phyloP scores from a whole-genome alignment of 2,329 filamentous ascomycete genomes.

The Trichoderma breve region DNA sequence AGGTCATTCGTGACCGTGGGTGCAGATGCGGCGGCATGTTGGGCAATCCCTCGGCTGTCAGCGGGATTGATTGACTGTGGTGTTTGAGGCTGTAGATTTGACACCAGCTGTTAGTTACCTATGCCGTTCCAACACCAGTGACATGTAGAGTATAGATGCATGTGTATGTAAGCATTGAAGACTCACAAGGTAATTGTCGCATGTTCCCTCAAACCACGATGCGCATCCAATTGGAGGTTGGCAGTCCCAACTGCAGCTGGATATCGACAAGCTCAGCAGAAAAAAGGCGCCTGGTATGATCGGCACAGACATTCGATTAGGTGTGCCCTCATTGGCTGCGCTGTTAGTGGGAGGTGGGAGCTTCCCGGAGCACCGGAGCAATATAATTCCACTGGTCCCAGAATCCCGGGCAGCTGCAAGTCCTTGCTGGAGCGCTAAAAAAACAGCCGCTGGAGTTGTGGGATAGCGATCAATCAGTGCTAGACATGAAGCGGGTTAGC shows the following conservation, averaged over 20 bases:
- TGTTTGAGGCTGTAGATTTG: not conserved
- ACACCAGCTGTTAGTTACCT: not conserved
- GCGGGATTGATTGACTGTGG: constrained; percentile 1
- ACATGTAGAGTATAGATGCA: not conserved
- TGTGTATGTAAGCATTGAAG: not conserved
- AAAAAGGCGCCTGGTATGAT: constrained; percentile 19
- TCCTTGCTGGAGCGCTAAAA: not conserved
- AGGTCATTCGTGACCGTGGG: constrained; percentile 88
- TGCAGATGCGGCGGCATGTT: constrained; percentile 84
- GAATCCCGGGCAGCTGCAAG: not conserved
- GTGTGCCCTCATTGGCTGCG: constrained; percentile 23
- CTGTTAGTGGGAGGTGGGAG: not conserved
- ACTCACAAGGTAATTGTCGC: constrained; percentile 25
- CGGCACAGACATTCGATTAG: constrained; percentile 19
- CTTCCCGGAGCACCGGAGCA: constrained; percentile 21
- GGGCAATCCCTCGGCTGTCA: constrained; percentile 16
- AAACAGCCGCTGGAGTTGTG: not conserved
- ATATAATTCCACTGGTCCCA: constrained; percentile 19
- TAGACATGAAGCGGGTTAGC: not conserved
- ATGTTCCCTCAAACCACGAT: constrained; percentile 21
- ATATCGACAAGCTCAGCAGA: not conserved
- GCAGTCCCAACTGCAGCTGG: constrained; percentile 1
- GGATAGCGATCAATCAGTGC: not conserved
- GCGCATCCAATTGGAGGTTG: constrained; percentile 12
- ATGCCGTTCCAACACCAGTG: not conserved